phyloP scores from a whole-genome alignment of 306 rosid genomes.

The Lablab purpureus region DNA sequence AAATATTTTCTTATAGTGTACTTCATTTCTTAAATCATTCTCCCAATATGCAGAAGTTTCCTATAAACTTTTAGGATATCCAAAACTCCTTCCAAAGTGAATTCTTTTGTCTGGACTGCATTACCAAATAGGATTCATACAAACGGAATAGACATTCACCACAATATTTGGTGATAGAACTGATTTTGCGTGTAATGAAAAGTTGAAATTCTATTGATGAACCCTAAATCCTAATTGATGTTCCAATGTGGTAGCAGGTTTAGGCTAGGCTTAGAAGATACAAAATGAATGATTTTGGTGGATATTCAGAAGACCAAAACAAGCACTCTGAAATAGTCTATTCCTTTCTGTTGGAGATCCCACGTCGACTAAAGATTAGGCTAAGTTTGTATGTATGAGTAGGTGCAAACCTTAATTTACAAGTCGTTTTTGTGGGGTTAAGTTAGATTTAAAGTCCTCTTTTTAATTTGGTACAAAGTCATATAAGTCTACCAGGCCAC shows the following conservation, averaged over 20 bases:
- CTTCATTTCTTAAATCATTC: not conserved
- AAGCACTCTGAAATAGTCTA: not conserved
- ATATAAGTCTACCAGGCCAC: no score
- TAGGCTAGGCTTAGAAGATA: not conserved
- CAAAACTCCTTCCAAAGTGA: not conserved
- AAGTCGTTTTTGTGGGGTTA: no score
- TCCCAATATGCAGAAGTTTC: not conserved
- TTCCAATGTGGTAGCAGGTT: not conserved
- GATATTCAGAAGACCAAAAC: not conserved
- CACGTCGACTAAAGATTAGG: no score
- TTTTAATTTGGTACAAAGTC: no score
- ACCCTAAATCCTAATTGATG: not conserved
- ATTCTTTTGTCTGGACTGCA: not conserved
- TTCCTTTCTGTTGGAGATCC: no score
- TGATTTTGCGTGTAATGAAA: not conserved
- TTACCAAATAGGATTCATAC: not conserved
- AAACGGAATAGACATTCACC: not conserved
- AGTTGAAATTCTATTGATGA: not conserved
- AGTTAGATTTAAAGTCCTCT: no score
- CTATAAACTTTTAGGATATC: not conserved
- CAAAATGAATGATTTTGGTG: not conserved
- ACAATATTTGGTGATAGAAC: not conserved
- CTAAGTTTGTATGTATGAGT: no score
- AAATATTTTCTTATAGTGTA: not conserved
- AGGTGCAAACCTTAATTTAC: no score